phyloP scores from a whole-genome alignment of 805 yeast genomes.

The Candida corydali region DNA sequence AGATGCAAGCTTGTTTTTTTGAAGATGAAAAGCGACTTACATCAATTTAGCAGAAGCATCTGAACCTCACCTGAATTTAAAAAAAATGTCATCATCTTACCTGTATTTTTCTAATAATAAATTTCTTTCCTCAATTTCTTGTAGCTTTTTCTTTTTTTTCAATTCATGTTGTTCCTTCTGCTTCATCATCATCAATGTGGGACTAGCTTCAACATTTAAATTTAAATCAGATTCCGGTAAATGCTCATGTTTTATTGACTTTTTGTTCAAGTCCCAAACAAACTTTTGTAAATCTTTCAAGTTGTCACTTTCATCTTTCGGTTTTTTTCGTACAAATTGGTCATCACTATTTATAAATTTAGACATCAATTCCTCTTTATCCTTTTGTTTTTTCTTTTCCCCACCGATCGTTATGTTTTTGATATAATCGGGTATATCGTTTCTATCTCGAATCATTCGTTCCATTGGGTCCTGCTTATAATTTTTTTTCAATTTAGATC shows the following conservation, averaged over 20 bases:
- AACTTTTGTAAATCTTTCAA: slow-evolving; percentile 26
- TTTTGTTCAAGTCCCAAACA: slow-evolving; percentile 28
- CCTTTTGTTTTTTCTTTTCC: slow-evolving; percentile 28
- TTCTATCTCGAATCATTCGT: slow-evolving; percentile 56
- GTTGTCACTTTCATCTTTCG: slow-evolving; percentile 19
- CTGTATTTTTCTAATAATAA: too few species aligned
- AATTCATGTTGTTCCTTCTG: slow-evolving; percentile 18
- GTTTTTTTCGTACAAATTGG: slow-evolving; percentile 51
- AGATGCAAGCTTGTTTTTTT: too few species aligned
- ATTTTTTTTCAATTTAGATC: slow-evolving; percentile 20
- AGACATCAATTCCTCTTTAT: slow-evolving; percentile 49
- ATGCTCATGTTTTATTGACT: slow-evolving; percentile 6
- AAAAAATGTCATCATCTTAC: too few species aligned
- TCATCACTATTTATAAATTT: slow-evolving; percentile 32
- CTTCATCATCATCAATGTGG: slow-evolving; percentile 30
- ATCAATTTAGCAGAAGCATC: too few species aligned
- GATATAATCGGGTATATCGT: slow-evolving; percentile 69
- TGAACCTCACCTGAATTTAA: too few species aligned
- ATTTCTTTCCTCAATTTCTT: slow-evolving; percentile 9
- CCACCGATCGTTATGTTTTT: slow-evolving; percentile 34
- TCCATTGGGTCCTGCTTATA: slow-evolving; percentile 32
- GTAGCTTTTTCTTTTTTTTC: slow-evolving; percentile 3
- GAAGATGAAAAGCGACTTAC: too few species aligned
- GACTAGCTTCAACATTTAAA: slow-evolving; percentile 32
- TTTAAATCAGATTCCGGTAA: slow-evolving; percentile 21